Conservation (phyloP, 164 flowering plant genomes). For the Magnolia sinica region DNA sequence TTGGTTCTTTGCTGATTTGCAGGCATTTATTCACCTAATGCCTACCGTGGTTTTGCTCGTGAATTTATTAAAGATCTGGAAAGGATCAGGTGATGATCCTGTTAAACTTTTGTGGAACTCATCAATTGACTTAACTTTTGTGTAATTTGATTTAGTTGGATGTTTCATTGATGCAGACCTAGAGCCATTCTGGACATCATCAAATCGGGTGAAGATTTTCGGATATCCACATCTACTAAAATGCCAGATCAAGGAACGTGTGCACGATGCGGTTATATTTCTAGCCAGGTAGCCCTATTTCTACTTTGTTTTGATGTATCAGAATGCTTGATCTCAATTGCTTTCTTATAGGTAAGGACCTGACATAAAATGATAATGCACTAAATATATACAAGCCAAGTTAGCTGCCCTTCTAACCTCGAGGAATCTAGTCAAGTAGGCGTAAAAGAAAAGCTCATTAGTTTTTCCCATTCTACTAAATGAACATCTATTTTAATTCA, state of each 20-base stretch:
- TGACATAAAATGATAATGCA: background rate
- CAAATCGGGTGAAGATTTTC: conserved; percentile 83
- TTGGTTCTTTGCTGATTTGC: conserved; percentile 14
- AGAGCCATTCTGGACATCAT: conserved; percentile 95
- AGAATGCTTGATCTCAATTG: background rate
- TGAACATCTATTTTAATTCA: background rate
- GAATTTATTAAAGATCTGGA: conserved; percentile 96
- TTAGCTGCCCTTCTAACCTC: background rate
- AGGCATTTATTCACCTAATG: conserved; percentile 99
- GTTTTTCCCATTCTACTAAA: no score
- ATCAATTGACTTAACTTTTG: background rate
- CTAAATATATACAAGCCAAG: background rate
- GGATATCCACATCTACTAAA: conserved; percentile 82
- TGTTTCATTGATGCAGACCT: conserved; percentile 53
- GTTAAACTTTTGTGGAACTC: background rate
- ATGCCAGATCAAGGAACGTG: conserved; percentile 99
- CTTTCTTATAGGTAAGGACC: background rate
- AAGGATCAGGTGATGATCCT: conserved; percentile 58
- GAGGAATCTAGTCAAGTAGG: background rate
- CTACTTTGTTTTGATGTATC: background rate
- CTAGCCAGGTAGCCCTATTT: conserved; percentile 72
- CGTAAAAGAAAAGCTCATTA: no score
- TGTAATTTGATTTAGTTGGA: background rate
- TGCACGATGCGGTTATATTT: conserved; percentile 95
- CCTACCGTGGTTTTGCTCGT: conserved; percentile 98